phyloP scores from a whole-genome alignment of 352 stramenopile genomes.

The Aphanomyces cochlioides region DNA sequence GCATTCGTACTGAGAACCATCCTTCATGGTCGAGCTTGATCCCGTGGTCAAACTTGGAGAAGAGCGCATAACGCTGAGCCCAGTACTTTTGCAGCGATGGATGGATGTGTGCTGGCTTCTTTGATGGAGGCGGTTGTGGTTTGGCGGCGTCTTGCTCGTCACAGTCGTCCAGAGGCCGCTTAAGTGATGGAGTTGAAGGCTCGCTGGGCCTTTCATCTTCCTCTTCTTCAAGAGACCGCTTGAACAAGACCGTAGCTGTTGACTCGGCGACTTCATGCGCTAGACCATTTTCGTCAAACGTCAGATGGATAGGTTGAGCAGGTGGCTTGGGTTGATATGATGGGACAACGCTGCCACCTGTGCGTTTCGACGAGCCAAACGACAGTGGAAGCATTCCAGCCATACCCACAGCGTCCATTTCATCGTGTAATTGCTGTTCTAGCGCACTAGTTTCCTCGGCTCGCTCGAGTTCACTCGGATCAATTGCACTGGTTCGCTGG shows the following conservation, averaged over 20 bases:
- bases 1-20: slow-evolving; percentile 82
- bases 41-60: slow-evolving; percentile 88
- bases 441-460: neutral
- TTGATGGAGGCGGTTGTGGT: neutral
- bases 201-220: too few relatives aligned
- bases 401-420: slow-evolving; percentile 25
- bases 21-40: slow-evolving; percentile 90
- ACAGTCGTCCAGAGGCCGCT: slow-evolving; percentile 9
- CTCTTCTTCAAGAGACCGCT: too few relatives aligned
- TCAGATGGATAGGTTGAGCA: neutral
- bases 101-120: slow-evolving; percentile 9
- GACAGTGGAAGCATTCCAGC: slow-evolving; percentile 24
- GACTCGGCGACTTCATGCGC: neutral
- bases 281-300: too few relatives aligned
- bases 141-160: neutral
- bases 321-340: neutral
- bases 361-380: slow-evolving; percentile 28
- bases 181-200: too few relatives aligned
- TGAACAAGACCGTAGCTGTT: neutral
- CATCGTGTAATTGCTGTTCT: slow-evolving; percentile 10
- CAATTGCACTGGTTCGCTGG: neutral
- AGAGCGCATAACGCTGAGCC: slow-evolving; percentile 81
- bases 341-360: too few relatives aligned
- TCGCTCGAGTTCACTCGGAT: slow-evolving; percentile 1
- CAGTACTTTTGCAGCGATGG: slow-evolving; percentile 83